Percentiles rank a stretch among this genome's conserved stretches.
Conservation (phyloP, 495 filamentous ascomycete genomes). For the Hypoxylon crocopeplum region DNA sequence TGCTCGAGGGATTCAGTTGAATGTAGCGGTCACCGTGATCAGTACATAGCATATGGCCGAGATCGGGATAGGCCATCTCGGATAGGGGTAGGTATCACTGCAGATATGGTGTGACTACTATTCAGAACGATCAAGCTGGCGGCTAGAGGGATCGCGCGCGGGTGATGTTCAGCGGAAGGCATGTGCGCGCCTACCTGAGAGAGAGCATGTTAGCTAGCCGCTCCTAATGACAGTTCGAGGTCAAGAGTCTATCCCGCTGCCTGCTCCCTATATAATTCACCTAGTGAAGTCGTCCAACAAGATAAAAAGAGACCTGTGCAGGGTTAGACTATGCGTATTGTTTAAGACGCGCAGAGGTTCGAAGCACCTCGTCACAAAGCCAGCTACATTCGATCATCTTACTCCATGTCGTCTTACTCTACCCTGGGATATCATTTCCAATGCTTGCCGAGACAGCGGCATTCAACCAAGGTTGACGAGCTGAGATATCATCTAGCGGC, state of each 20-base stretch:
- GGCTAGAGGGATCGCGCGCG: background rate
- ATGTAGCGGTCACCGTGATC: background rate
- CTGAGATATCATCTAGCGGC: background rate
- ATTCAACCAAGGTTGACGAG: background rate
- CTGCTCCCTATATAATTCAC: no score
- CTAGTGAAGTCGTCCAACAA: no score
- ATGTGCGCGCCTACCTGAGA: no score
- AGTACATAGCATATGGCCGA: background rate
- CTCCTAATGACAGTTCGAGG: no score
- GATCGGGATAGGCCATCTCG: conserved; percentile 7
- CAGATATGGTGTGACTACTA: conserved; percentile 16
- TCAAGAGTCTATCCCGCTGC: no score
- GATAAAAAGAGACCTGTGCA: no score
- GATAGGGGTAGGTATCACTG: conserved; percentile 9
- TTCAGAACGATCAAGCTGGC: background rate
- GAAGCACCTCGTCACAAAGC: background rate
- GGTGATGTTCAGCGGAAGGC: no score
- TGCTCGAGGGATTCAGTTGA: background rate
- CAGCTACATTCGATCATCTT: background rate
- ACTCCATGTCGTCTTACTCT: background rate
- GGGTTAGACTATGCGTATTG: no score
- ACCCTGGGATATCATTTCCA: background rate
- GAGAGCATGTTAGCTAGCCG: no score
- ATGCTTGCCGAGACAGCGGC: background rate
- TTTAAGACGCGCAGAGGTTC: background rate